Conservation (phyloP, 257 asterid genomes). For the Nicotiana otophora region DNA sequence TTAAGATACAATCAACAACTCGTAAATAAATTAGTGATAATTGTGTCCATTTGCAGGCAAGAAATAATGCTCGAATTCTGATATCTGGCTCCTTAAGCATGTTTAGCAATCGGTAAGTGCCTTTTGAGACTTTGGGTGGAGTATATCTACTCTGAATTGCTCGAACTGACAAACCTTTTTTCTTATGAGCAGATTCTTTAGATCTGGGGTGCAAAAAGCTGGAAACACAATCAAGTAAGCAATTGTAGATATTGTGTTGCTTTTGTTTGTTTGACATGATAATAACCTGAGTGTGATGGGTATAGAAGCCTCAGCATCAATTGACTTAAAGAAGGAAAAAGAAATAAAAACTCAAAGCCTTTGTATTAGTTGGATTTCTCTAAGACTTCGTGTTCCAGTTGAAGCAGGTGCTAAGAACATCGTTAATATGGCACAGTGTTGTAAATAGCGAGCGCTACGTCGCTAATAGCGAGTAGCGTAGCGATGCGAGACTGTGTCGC, state of each 20-base stretch:
- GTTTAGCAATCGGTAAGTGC: conserved; percentile 34
- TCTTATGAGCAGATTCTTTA: conserved; percentile 27
- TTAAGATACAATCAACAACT: not conserved
- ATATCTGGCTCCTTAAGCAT: conserved; percentile 32
- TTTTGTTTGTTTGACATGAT: not conserved
- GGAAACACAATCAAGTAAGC: conserved; percentile 30
- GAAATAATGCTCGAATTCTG: conserved; percentile 38
- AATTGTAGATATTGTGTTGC: not conserved
- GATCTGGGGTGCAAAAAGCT: conserved; percentile 35
- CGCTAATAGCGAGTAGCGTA: no score
- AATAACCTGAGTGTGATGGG: not conserved
- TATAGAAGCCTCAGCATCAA: not conserved
- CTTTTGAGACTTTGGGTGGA: not conserved
- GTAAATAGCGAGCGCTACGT: no score
- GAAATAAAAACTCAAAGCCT: not conserved
- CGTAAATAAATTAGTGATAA: not conserved
- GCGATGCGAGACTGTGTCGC: no score
- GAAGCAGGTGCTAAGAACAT: not conserved
- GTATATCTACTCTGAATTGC: not conserved
- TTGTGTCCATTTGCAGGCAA: conserved; percentile 27
- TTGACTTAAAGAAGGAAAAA: not conserved
- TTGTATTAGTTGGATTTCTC: not conserved
- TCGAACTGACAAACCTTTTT: not conserved
- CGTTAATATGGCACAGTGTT: not conserved
- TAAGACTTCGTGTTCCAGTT: not conserved